Conservation (phyloP, 2,329 filamentous ascomycete genomes). For the Penicillium oxalicum region DNA sequence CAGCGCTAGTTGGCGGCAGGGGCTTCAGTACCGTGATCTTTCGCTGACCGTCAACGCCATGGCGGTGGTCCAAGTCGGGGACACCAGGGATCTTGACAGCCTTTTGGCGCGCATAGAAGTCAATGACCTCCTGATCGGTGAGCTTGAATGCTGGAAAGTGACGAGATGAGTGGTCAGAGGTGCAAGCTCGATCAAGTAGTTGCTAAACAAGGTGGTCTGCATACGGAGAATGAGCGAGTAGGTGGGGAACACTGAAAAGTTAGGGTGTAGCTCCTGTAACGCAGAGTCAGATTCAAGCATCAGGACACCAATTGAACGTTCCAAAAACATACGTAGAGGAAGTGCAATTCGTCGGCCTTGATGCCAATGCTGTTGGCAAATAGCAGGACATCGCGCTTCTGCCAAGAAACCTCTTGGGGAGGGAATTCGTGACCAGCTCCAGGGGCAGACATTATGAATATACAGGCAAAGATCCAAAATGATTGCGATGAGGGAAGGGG, state of each 20-base stretch:
- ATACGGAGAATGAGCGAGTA: constrained; percentile 74
- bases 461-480: neutral
- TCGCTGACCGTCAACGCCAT: constrained; percentile 78
- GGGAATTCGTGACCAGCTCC: constrained; percentile 75
- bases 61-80: constrained; percentile 66
- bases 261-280: constrained; percentile 72
- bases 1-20: constrained; percentile 65
- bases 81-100: constrained; percentile 65
- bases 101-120: constrained; percentile 71
- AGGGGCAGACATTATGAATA: constrained; percentile 42
- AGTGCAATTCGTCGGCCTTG: constrained; percentile 82
- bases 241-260: constrained; percentile 83
- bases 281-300: constrained; percentile 3
- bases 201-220: constrained; percentile 19
- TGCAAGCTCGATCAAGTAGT: neutral
- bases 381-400: constrained; percentile 80
- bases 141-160: constrained; percentile 63
- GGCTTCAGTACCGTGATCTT: constrained; percentile 70
- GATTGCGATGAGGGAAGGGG: neutral
- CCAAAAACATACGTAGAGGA: constrained; percentile 68
- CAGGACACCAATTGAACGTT: neutral
- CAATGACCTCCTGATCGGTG: constrained; percentile 66
- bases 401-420: constrained; percentile 68
- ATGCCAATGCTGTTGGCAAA: constrained; percentile 87
- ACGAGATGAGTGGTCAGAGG: constrained; percentile 31